Evolutionary conservation across 2,329 filamentous ascomycete genomes (phyloP).

Genomic region (Claviceps sp.): DNA sequence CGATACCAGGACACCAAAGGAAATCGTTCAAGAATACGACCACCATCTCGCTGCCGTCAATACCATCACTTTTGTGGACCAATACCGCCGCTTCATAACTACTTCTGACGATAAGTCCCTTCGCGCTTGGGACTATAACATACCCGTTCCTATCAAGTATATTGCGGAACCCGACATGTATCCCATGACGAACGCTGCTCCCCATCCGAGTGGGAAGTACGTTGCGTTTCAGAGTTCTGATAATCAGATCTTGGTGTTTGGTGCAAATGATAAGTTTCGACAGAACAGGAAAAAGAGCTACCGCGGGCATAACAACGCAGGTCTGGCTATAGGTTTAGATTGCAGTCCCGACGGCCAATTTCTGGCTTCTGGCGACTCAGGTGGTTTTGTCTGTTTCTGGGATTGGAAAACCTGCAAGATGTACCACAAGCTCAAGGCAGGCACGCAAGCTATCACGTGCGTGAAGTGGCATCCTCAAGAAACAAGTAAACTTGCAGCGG

Average conservation of each 20-base stretch:
- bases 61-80: constrained; percentile 91
- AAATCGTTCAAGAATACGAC: constrained; percentile 93
- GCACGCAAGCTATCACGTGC: constrained; percentile 70
- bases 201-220: constrained; percentile 84
- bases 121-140: constrained; percentile 95
- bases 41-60: constrained; percentile 97
- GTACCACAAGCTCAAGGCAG: constrained; percentile 88
- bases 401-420: constrained; percentile 99
- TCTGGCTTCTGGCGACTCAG: constrained; percentile 73
- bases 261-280: constrained; percentile 85
- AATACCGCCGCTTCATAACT: constrained; percentile 90
- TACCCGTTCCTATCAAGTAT: constrained; percentile 96
- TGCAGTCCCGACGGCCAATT: constrained; percentile 89
- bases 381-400: constrained; percentile 89
- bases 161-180: constrained; percentile 98
- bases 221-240: constrained; percentile 87
- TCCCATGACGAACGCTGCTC: constrained; percentile 71
- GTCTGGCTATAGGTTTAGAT: constrained; percentile 80
- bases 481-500: constrained; percentile 84
- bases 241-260: constrained; percentile 95
- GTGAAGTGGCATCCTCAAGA: constrained; percentile 97
- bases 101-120: constrained; percentile 95
- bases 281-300: constrained; percentile 97
- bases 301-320: constrained; percentile 89
- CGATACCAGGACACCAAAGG: constrained; percentile 63